Conservation (phyloP, 1,139 yeast species). For the Yamadazyma triangularis region DNA sequence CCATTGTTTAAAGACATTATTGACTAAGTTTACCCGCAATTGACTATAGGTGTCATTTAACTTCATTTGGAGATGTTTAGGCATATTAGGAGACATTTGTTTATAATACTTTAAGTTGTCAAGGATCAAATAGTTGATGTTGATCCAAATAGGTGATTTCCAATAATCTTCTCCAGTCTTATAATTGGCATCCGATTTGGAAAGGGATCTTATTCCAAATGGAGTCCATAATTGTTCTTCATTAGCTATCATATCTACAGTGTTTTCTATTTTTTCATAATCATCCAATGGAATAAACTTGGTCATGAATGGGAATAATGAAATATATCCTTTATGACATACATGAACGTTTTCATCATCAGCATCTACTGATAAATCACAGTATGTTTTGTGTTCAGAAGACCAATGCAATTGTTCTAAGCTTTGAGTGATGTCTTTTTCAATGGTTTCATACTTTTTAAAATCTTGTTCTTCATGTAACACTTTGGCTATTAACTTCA, state of each 20-base stretch:
- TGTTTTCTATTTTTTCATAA: slow-evolving; percentile 43
- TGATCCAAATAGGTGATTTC: slow-evolving; percentile 94
- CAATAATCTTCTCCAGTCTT: slow-evolving; percentile 88
- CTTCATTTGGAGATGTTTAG: slow-evolving; percentile 31
- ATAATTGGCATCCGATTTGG: slow-evolving; percentile 61
- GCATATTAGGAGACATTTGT: slow-evolving; percentile 15
- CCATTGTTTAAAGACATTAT: slow-evolving; percentile 68
- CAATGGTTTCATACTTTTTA: slow-evolving; percentile 46
- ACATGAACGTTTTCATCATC: slow-evolving; percentile 61
- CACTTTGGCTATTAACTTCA: slow-evolving; percentile 69
- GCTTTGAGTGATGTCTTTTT: slow-evolving; percentile 54
- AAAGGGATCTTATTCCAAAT: slow-evolving; percentile 78
- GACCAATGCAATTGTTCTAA: slow-evolving; percentile 81
- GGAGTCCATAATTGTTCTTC: slow-evolving; percentile 74
- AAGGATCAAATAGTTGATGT: slow-evolving; percentile 78
- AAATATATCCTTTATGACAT: slow-evolving; percentile 86
- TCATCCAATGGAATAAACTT: slow-evolving; percentile 55
- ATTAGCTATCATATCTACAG: slow-evolving; percentile 58
- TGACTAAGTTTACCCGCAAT: slow-evolving; percentile 63
- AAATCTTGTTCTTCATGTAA: slow-evolving; percentile 59
- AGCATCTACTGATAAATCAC: slow-evolving; percentile 79
- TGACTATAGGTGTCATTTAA: slow-evolving; percentile 42
- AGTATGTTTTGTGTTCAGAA: slow-evolving; percentile 58
- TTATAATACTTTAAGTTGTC: slow-evolving; percentile 63
- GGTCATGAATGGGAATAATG: slow-evolving; percentile 80